Base-by-base conservation (phyloP, 2,329 filamentous ascomycete species). In the Penicillium hordei region DNA sequence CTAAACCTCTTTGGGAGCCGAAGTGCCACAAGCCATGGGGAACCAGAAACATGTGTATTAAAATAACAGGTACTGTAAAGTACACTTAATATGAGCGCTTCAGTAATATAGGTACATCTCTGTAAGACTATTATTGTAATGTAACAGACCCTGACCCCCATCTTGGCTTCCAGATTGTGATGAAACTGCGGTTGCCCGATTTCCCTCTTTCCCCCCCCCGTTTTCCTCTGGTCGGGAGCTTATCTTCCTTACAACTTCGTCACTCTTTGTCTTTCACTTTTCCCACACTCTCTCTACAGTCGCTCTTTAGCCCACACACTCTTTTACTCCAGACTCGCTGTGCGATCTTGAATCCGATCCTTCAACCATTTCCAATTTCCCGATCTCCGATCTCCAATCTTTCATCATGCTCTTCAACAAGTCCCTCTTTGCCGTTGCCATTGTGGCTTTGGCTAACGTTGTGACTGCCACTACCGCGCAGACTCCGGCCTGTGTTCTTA, bases 401-500 rank as follows among this genome's bases (percentile, higher is more conserved):
- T 34, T 54, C 62, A 59, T 33, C 70, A 82, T 83, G 78, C 70
- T 80, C 61, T 73, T 77, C 70, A 61, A 71, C 54, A 79, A 79
- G 68, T 73, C 75, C 39, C 69, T 75, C 60, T 59, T 79, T 55
- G 55, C 77, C 57, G 60, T 81, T 55, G 75, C 78, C 57, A 65
- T 82, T 57, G 70, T 82, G 65, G 76, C 78, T 38, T 68, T 80
- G 56, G 72, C 73, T 66, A 75, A 76, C 62, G 69, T 77, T 55
- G 69, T 78, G 57, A 74, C 73, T 57, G 72, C 55, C 36, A 25
- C 17, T 40, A 50, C 75, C 56, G 72, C 75, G n/a, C 65, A 74
- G 51, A 77, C 81, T 45, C 80, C 81, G 29, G 79, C 78, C 53
- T 84, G 82, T 69, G 72, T 84, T 45, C 72, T 83, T 44, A 74